Evolutionary conservation across 306 rosid genomes (phyloP).

Genomic region (Cucurbita argyrosperma): DNA sequence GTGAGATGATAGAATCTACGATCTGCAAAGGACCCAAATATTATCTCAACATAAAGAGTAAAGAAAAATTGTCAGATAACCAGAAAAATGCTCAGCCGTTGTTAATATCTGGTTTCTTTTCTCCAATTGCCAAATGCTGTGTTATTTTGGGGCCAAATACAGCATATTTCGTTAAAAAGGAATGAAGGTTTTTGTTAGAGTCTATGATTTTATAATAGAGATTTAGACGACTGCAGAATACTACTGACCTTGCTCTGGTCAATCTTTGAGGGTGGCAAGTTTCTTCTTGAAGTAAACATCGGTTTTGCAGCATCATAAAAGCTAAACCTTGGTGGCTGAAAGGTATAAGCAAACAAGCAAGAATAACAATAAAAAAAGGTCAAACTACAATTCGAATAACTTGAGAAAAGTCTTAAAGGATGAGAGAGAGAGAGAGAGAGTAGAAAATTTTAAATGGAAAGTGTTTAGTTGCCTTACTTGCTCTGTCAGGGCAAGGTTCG

Average conservation of each 20-base stretch:
- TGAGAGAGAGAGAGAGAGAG: background rate
- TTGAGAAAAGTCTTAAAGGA: background rate
- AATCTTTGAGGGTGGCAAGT: conserved; percentile 82
- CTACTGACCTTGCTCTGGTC: conserved; percentile 69
- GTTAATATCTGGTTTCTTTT: background rate
- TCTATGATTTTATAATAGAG: background rate
- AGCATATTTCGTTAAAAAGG: background rate
- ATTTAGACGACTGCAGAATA: background rate
- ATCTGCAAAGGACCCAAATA: conserved; percentile 35
- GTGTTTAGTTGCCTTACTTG: conserved; percentile 36
- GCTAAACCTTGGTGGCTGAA: conserved; percentile 54
- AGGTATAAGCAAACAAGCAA: background rate
- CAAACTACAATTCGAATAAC: background rate
- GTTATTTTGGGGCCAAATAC: background rate
- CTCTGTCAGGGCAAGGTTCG: conserved; percentile 85
- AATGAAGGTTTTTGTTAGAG: background rate
- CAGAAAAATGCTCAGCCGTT: background rate
- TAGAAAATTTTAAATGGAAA: background rate
- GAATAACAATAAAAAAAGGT: background rate
- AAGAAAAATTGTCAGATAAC: background rate
- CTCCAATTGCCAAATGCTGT: background rate
- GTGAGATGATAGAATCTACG: conserved; percentile 79
- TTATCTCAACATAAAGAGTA: background rate
- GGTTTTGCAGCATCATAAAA: conserved; percentile 81
- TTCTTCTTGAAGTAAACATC: conserved; percentile 85